Base-by-base conservation (phyloP, 2,329 filamentous ascomycete species). In the Fusarium sp. region DNA sequence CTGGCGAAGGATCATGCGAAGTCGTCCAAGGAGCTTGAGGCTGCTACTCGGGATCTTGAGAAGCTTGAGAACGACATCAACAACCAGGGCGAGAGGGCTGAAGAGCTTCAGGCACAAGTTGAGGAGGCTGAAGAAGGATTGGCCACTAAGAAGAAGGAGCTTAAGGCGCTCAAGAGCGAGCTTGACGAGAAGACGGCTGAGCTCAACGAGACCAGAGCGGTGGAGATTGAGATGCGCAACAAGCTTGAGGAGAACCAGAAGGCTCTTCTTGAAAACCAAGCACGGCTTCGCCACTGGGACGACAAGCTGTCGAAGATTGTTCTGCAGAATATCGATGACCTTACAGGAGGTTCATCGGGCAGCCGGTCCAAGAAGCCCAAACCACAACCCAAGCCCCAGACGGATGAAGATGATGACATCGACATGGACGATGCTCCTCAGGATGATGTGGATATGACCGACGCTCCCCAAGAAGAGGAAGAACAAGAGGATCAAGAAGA, bases 211-310 rank as follows among this genome's bases (percentile, higher is more conserved):
- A 97, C 93, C 0, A 90, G 96, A 15, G 95, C 94, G 1, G 87
- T 92, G 7, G 96, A 99, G 82, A 98, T 99, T 70, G 96, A 99
- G 83, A 98, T 98, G 95, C 93, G 94, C 72, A 98, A 98, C 84
- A 97, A 97, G 84, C 91, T 99, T 3, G 96, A 98, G 80, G 96
- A 98, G 80, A 96, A 96, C 81, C 93, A 98, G 75, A 99, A 99
- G 84, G 90, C 92, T 15, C 88, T 98, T 20, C 83, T 85, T 1
- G 96, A 98, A 79, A 98, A 97, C 82, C 91, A 97, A 81, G 95
- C 94, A 83, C 91, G 93, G 68, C 88, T 93, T 45, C 89, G 88
- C 42, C 94, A 98, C 84, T 98, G 95, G 95, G 87, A 95, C 62
- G 94, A 98, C 69, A 98, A 98, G 85, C 86, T 97, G 14, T 87